Evolutionary conservation across 2,329 filamentous ascomycete species (phyloP), one percentile per base, ranked within the genome.

Genomic region (Fusarium equiseti): DNA sequence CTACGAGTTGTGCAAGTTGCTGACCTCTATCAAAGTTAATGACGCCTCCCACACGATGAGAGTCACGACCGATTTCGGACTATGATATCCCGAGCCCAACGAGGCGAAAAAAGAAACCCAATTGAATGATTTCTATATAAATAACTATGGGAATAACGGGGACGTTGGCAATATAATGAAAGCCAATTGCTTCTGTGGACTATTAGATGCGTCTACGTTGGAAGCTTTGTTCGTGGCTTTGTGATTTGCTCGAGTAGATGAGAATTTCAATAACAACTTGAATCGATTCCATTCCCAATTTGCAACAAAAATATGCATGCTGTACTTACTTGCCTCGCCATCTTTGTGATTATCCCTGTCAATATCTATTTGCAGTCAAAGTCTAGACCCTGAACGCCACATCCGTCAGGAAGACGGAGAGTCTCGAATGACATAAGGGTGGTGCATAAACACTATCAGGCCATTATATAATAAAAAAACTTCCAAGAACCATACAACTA

Each of bases 11-110:
- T 27, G n/a, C 50, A n/a, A 45, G 45, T 68, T 53, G 52, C 71
- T 76, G 59, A 75, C 53, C 55, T n/a, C 53, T 24, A 5, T 22
- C n/a, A 35, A 51, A 76, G 74, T 75, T 76, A 74, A 76, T 73
- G 31, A 63, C 50, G 59, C 67, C 53, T 53, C 54, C 59, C 51
- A 45, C 42, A 56, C 45, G 35, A 55, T 53, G 65, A 68, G 70
- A 64, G 64, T 61, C 59, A 68, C 66, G 69, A 73, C 63, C 63
- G 55, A 67, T 54, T 59, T 67, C 65, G 63, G 70, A 68, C 58
- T 59, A 73, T 73, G 71, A 70, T 66, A 64, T 68, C 59, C 62
- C 55, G 59, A 62, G 50, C 56, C 62, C 46, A 43, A 40, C 48
- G 56, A 64, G 52, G 65, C 51, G 58, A 56, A 46, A 60, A 57